A percentile compares a stretch with the other conserved stretches of the same genome.
These are phyloP conservation scores for Trametes punicea DNA, from an alignment of 768 basidiomycete genomes.

Conservation along the genomic window DNA sequence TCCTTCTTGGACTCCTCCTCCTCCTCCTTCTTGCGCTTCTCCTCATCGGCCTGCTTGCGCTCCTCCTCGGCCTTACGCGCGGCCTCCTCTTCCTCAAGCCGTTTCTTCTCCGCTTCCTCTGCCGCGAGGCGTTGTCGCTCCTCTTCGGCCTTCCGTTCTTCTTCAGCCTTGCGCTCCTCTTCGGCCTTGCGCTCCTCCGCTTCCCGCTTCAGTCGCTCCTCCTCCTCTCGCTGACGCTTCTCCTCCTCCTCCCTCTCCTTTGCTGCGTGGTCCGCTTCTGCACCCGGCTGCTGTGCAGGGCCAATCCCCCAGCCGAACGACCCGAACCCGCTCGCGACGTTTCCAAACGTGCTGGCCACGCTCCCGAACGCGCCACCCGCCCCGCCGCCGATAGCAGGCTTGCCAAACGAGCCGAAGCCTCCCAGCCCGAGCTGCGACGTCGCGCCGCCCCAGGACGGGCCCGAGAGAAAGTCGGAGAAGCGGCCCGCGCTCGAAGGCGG, in stretches of 20 bases:
- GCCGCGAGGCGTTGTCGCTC: neutral
- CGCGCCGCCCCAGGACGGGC: conserved; percentile 7
- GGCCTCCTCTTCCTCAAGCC: conserved; percentile 7
- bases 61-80: conserved; percentile 23
- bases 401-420: conserved; percentile 2
- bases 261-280: conserved; percentile 15
- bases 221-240: conserved; percentile 18
- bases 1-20: conserved; percentile 25
- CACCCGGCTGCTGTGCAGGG: conserved; percentile 13
- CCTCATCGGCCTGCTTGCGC: conserved; percentile 19
- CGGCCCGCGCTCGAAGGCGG: conserved; percentile 11
- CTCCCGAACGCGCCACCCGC: neutral
- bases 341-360: conserved; percentile 4
- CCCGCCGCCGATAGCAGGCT: neutral
- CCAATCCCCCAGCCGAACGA: conserved; percentile 1
- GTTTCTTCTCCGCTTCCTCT: neutral
- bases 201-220: conserved; percentile 8
- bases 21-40: conserved; percentile 24
- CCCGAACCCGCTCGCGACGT: conserved; percentile 2
- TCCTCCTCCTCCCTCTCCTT: conserved; percentile 22
- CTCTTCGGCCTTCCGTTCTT: conserved; percentile 18
- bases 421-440: conserved; percentile 8
- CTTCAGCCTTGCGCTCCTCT: conserved; percentile 7
- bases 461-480: conserved; percentile 22
- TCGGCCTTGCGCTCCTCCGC: conserved; percentile 18